phyloP scores from a whole-genome alignment of 345 rosid species.

The Capsella bursapastoris region DNA sequence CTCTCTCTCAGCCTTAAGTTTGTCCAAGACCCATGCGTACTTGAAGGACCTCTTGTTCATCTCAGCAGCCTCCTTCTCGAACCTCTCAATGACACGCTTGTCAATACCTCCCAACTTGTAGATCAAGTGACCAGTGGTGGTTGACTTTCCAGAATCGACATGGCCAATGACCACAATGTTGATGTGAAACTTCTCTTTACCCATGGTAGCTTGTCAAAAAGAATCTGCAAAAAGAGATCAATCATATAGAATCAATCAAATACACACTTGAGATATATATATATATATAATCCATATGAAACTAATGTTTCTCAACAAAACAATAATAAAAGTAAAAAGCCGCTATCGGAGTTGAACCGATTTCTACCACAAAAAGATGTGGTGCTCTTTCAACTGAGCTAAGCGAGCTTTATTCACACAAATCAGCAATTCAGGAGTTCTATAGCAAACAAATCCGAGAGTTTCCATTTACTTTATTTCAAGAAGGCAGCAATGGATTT shows the following conservation, averaged over 20 bases:
- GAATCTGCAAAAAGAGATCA: background rate
- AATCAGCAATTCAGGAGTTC: background rate
- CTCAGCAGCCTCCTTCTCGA: constrained; percentile 93
- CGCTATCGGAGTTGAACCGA: constrained; percentile 40
- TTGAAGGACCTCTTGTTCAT: constrained; percentile 92
- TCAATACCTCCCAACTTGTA: constrained; percentile 94
- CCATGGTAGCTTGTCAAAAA: constrained; percentile 47
- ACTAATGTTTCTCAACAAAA: background rate
- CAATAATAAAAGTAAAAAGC: background rate
- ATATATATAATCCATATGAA: background rate
- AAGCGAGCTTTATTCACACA: background rate
- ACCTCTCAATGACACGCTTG: constrained; percentile 89
- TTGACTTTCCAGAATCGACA: constrained; percentile 77
- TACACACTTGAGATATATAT: background rate
- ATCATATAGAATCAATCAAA: background rate
- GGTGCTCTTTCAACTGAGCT: constrained; percentile 35
- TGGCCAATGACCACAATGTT: constrained; percentile 85
- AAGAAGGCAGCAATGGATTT: background rate
- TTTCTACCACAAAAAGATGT: constrained; percentile 37
- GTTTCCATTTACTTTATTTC: background rate
- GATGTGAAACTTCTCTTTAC: constrained; percentile 78
- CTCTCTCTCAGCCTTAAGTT: constrained; percentile 85
- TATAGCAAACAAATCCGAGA: background rate
- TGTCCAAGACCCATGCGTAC: constrained; percentile 89
- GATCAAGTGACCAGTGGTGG: constrained; percentile 89